Conservation (phyloP, 192 early-diverging fungal species). For the Powellomyces hirtus region DNA sequence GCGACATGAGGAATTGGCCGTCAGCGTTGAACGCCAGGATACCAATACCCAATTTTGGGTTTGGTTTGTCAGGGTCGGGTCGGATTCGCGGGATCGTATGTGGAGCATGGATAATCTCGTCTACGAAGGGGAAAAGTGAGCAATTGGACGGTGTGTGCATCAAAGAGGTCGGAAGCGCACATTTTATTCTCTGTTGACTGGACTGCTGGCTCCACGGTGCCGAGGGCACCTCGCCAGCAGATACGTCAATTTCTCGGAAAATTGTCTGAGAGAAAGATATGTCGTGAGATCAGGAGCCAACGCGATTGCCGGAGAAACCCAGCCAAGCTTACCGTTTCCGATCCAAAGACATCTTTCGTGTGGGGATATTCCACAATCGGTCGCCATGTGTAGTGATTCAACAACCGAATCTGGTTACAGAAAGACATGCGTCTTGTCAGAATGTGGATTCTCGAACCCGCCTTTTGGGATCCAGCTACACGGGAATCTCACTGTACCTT, state of each 20-base stretch:
- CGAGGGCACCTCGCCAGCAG: not conserved
- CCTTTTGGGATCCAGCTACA: not conserved
- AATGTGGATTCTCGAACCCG: too few relatives aligned
- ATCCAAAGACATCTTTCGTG: conserved; percentile 22
- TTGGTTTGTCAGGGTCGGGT: conserved; percentile 67
- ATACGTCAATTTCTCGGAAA: not conserved
- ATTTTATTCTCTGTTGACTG: not conserved
- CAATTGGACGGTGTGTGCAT: not conserved
- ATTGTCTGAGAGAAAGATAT: not conserved
- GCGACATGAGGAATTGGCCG: conserved; percentile 56
- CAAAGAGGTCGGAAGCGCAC: not conserved
- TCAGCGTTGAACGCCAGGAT: conserved; percentile 63
- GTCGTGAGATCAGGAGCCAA: too few relatives aligned
- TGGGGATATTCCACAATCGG: conserved; percentile 65
- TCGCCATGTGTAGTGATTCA: conserved; percentile 73
- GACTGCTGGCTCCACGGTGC: not conserved
- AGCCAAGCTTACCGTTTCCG: conserved; percentile 42
- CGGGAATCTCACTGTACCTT: conserved; percentile 52
- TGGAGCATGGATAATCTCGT: conserved; percentile 56
- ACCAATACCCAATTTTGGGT: conserved; percentile 73
- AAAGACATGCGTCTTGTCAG: not conserved
- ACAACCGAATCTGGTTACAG: conserved; percentile 61
- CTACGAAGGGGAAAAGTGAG: conserved; percentile 31
- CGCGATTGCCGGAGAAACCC: too few relatives aligned
- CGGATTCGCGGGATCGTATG: conserved; percentile 49